These are phyloP conservation scores for Xylaria palmicola DNA, from an alignment of 495 filamentous ascomycete genomes.

Conservation along the genomic window DNA sequence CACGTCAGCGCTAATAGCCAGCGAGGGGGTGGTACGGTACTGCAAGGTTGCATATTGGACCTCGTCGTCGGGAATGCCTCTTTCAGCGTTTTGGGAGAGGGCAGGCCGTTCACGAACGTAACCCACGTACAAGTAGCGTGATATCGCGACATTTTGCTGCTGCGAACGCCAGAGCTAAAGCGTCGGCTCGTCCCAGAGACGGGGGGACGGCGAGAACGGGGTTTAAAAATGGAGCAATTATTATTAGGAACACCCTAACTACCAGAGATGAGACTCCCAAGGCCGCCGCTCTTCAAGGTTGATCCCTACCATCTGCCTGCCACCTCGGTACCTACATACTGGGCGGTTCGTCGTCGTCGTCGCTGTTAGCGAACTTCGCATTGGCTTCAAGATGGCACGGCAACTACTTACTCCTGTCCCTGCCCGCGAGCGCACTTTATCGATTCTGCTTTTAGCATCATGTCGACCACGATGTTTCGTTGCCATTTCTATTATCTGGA, in stretches of 20 bases:
- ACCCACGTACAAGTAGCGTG: not conserved
- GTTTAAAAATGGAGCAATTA: not conserved
- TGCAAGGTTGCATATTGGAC: too few relatives aligned
- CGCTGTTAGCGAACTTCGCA: not conserved
- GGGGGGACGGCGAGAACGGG: slow-evolving; percentile 9
- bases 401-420: too few relatives aligned
- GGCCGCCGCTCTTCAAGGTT: not conserved
- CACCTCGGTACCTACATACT: not conserved
- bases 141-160: not conserved
- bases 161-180: not conserved
- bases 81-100: too few relatives aligned
- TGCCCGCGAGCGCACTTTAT: too few relatives aligned
- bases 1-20: slow-evolving; percentile 8
- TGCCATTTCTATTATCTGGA: not conserved
- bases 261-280: too few relatives aligned
- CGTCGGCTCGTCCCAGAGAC: slow-evolving; percentile 4
- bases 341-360: too few relatives aligned
- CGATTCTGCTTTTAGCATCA: too few relatives aligned
- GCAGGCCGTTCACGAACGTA: too few relatives aligned
- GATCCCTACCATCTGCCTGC: not conserved
- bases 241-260: too few relatives aligned
- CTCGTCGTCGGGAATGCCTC: too few relatives aligned
- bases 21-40: too few relatives aligned
- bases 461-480: not conserved
- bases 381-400: not conserved